Evolutionary conservation across 83 land plant genomes (phyloP).

Genomic region (Picea abies): DNA sequence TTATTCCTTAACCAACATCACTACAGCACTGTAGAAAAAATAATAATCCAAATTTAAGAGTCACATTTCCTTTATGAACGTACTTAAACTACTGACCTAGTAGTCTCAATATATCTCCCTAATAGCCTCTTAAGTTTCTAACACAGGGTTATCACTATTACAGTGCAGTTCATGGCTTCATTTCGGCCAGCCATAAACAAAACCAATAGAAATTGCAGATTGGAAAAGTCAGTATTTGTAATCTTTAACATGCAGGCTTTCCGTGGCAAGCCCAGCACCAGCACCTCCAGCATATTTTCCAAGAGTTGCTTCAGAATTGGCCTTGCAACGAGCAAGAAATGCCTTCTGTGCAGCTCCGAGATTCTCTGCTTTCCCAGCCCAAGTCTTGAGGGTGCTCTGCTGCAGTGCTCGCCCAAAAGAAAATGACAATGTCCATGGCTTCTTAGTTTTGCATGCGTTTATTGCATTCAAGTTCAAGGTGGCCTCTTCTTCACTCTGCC

Average conservation of each 20-base stretch:
- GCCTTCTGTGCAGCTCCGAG: slow-evolving; percentile 59
- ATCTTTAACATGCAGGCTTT: slow-evolving; percentile 65
- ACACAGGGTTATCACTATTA: too few relatives aligned
- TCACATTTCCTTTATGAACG: too few relatives aligned
- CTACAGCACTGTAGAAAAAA: too few relatives aligned
- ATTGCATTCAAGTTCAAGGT: slow-evolving; percentile 74
- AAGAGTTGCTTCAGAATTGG: slow-evolving; percentile 80
- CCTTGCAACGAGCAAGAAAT: slow-evolving; percentile 64
- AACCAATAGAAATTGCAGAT: neutral
- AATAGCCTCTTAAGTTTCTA: too few relatives aligned
- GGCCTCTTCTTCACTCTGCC: slow-evolving; percentile 87
- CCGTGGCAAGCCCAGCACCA: slow-evolving; percentile 55
- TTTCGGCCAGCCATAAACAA: neutral
- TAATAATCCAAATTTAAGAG: too few relatives aligned
- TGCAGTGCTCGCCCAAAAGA: slow-evolving; percentile 85
- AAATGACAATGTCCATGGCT: slow-evolving; percentile 87
- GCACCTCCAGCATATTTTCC: slow-evolving; percentile 68
- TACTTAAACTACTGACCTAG: too few relatives aligned
- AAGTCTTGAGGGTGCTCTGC: slow-evolving; percentile 76
- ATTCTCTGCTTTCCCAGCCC: slow-evolving; percentile 82
- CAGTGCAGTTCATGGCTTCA: neutral
- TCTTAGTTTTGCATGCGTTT: slow-evolving; percentile 68
- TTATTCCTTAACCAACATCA: too few relatives aligned
- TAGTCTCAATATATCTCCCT: too few relatives aligned
- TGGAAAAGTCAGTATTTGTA: slow-evolving; percentile 54